Base-by-base conservation (phyloP, 768 basidiomycete species). In the Macrolepiota dolichaula region DNA sequence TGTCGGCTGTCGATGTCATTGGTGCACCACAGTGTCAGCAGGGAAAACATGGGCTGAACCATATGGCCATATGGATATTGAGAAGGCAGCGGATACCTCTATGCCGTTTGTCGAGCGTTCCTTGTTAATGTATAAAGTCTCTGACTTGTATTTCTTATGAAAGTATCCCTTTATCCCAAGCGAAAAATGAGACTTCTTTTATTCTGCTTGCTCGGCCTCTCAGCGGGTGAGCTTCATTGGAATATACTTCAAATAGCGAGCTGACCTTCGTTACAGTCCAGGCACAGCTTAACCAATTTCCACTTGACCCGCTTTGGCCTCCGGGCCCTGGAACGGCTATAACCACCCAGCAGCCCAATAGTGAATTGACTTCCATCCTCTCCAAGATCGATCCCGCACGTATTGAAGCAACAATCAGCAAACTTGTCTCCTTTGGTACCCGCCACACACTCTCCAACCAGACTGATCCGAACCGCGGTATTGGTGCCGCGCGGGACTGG, bases 401-500 rank as follows among this genome's bases (percentile, higher is more conserved):
- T 27, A 77, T 84, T 55, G 62, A 81, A 61, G 70, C 75, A 24
- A 84, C 73, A 54, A 83, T 84, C 63, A 69, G 69, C 50, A 82
- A 82, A 66, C 81, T 85, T 37, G 79, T 80, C 51, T 80, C 82
- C 22, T 83, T 84, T 64, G 84, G 83, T 19, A 85, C 82, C 19
- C 76, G 83, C 10, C 76, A 79, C 70, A 84, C 82, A 29, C 73
- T 79, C 46, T 83, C 82, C 29, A 81, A 67, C 65, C 82, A 84
- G 68, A 82, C 82, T 4, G 78, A 83, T 65, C 80, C 82, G 17
- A 66, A 69, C 10, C 78, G 82, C 37, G 82, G 82, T 0, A 82
- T 85, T 40, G 82, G 83, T 46, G 84, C 82, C 5, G 79, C 84
- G 17, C 70, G 81, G 29, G 81, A 83, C 70, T 85, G 82, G 84